Base-by-base conservation (phyloP, 2,329 filamentous ascomycete species). In the Botrytis deweyae region DNA sequence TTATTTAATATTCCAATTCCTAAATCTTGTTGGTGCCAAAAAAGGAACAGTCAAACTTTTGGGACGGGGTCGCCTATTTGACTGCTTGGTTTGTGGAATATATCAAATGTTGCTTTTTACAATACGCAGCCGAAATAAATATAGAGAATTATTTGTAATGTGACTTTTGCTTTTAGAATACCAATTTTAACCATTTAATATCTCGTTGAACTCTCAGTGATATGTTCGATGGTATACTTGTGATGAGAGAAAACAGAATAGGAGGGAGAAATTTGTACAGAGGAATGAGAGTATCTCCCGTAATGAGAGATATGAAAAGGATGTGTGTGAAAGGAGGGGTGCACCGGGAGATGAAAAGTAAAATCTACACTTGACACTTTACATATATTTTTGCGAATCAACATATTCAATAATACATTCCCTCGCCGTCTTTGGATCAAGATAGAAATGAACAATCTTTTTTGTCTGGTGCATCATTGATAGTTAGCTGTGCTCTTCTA, bases 171-270 rank as follows among this genome's bases (percentile, higher is more conserved):
- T 29, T 55, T 29, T 25, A 4, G 2, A 55, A 55, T 55, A 18
- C 14, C 1, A 29, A 16, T 8, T 18, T 29, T 8, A 2, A 18
- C 6, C 2, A 25, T 55, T 5, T 29, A 0, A n/a, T 7, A 55
- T 6, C 52, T 25, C n/a, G n/a, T 4, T 29, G 52, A 55, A 29
- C 1, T 8, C n/a, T 29, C 52, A 55, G 3, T 18, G 49, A 52
- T 18, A 16, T 16, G n/a, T 18, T 55, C n/a, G n/a, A 18, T 29
- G 25, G n/a, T 29, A 29, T 29, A 16, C 6, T 55, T n/a, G n/a
- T 55, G 25, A 55, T 16, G 52, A 55, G 52, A 55, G n/a, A 18
- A 14, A 55, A 18, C 3, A 16, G 12, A 6, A 52, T 52, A 10
- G 46, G 22, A 52, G 22, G 9, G 22, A 7, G 25, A 29, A 16